These are phyloP conservation scores for Candida quercuum DNA, from an alignment of 805 yeast species.

Conservation along the genomic window DNA sequence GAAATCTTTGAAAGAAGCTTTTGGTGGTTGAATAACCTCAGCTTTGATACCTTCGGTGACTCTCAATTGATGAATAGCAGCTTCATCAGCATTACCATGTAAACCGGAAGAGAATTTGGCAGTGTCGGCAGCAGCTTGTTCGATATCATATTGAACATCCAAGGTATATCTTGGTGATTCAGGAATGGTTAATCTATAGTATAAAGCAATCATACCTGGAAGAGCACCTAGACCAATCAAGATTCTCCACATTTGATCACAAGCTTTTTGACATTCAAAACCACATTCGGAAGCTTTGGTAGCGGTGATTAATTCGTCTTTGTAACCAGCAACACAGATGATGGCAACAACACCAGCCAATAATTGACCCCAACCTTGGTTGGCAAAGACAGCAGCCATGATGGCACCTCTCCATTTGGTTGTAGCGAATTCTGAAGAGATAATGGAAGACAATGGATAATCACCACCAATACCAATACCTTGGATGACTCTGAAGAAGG, in stretches of 20 bases:
- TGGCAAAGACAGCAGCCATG: slow-evolving; percentile 94
- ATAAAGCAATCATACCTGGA: slow-evolving; percentile 80
- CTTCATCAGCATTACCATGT: slow-evolving; percentile 43
- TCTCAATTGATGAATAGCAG: slow-evolving; percentile 39
- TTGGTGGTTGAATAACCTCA: slow-evolving; percentile 58
- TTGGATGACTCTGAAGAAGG: slow-evolving; percentile 78
- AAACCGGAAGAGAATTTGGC: slow-evolving; percentile 45
- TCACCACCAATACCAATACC: slow-evolving; percentile 99
- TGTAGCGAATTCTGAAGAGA: slow-evolving; percentile 87
- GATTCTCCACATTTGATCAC: slow-evolving; percentile 94
- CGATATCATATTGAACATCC: slow-evolving; percentile 61
- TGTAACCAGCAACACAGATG: slow-evolving; percentile 72
- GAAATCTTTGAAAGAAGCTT: slow-evolving; percentile 78
- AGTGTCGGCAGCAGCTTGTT: slow-evolving; percentile 51
- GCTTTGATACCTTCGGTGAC: slow-evolving; percentile 47
- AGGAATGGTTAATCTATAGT: slow-evolving; percentile 90
- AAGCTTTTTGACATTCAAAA: slow-evolving; percentile 62
- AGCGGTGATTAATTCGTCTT: slow-evolving; percentile 50
- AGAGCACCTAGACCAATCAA: slow-evolving; percentile 85
- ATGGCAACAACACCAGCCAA: slow-evolving; percentile 82
- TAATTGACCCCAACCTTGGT: slow-evolving; percentile 96
- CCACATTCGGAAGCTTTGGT: slow-evolving; percentile 56
- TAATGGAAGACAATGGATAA: slow-evolving; percentile 90
- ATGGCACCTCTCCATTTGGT: slow-evolving; percentile 98
- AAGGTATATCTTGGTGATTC: slow-evolving; percentile 90